Evolutionary conservation across 306 rosid genomes (phyloP).

Genomic region (Crotalaria pallida): DNA sequence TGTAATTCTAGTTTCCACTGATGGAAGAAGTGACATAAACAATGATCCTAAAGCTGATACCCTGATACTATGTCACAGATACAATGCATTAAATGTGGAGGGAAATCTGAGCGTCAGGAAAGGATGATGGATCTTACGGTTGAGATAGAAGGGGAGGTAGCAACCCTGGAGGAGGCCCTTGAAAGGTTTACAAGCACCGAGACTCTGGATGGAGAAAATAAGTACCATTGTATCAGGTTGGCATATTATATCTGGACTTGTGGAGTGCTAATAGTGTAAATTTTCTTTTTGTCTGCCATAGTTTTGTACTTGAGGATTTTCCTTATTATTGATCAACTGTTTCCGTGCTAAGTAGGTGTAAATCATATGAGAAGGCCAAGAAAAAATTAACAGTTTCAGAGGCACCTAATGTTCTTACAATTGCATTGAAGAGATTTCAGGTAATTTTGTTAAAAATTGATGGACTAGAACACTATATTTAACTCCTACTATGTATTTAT

Average conservation of each 20-base stretch:
- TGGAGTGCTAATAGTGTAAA: neutral
- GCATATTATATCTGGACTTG: neutral
- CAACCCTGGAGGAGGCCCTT: conserved; percentile 84
- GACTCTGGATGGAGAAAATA: conserved; percentile 86
- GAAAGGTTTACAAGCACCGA: conserved; percentile 59
- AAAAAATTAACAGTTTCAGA: conserved; percentile 82
- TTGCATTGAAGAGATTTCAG: conserved; percentile 90
- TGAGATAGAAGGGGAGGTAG: conserved; percentile 82
- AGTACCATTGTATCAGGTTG: conserved; percentile 82
- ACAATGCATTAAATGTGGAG: conserved; percentile 75
- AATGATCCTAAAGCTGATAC: conserved; percentile 16
- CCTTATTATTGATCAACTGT: neutral
- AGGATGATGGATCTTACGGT: conserved; percentile 93
- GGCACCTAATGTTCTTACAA: conserved; percentile 87
- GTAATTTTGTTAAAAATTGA: conserved; percentile 30
- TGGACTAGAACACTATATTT: neutral
- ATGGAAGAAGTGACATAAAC: neutral
- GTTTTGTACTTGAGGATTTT: neutral
- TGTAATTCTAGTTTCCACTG: neutral
- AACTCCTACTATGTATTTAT: no score
- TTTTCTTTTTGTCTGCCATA: neutral
- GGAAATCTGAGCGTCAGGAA: conserved; percentile 85
- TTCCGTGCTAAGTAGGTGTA: conserved; percentile 54
- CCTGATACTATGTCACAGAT: conserved; percentile 45
- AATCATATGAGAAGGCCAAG: conserved; percentile 88